Evolutionary conservation across 129 eudicot species (phyloP).

Genomic region (Centrapalus pauciflorus): DNA sequence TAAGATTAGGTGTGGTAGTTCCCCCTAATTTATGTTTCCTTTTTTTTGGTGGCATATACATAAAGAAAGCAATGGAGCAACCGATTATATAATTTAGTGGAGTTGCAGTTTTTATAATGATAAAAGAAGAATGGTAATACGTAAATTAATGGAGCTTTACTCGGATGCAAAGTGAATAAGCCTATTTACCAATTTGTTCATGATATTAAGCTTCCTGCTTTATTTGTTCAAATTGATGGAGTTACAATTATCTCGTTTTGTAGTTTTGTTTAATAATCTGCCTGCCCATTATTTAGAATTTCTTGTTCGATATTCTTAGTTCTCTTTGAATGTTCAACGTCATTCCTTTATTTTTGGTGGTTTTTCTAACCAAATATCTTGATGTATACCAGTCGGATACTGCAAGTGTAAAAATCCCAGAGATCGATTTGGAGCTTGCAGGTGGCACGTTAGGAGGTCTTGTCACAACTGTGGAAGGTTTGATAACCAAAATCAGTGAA

Average conservation of each 20-base stretch:
- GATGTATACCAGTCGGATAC: constrained; percentile 68
- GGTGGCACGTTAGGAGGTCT: constrained; percentile 92
- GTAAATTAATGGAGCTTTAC: too few relatives aligned
- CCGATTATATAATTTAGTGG: too few relatives aligned
- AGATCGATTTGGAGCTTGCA: constrained; percentile 79
- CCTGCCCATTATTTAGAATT: not conserved
- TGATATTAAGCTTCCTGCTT: not conserved
- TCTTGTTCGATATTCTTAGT: not conserved
- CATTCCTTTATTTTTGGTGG: not conserved
- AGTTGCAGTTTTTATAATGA: too few relatives aligned
- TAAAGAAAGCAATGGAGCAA: too few relatives aligned
- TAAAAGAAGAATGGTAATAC: too few relatives aligned
- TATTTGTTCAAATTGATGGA: not conserved
- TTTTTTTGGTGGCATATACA: not conserved
- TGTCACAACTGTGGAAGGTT: constrained; percentile 92
- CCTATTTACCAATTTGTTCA: not conserved
- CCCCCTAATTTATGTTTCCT: not conserved
- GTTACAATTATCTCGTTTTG: not conserved
- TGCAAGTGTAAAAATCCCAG: constrained; percentile 78
- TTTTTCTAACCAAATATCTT: constrained; percentile 2
- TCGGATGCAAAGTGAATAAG: not conserved
- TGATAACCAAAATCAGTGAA: constrained; percentile 76
- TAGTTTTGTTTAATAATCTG: not conserved
- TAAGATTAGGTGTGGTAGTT: too few relatives aligned
- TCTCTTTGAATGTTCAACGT: not conserved